Percentiles rank a stretch among this genome's conserved stretches.
These are phyloP conservation scores for Alternaria sp. DNA, from an alignment of 2,329 filamentous ascomycete genomes.

Conservation along the genomic window DNA sequence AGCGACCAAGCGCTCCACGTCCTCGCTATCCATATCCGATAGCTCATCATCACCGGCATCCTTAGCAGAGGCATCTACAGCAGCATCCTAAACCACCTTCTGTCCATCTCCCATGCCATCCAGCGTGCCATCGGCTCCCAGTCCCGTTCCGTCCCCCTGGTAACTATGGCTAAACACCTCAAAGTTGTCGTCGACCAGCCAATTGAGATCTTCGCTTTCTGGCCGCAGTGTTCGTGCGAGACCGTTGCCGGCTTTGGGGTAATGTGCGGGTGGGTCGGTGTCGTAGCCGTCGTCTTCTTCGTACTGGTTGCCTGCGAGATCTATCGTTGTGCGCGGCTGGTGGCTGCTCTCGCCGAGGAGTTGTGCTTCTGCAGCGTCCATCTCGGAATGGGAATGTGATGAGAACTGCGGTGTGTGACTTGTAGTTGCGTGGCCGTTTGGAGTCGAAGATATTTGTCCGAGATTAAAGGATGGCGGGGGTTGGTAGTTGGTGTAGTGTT, in stretches of 20 bases:
- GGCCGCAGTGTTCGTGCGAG: constrained; percentile 60
- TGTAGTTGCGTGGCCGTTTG: constrained; percentile 40
- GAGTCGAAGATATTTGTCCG: constrained; percentile 18
- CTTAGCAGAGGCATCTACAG: not conserved
- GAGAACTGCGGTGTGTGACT: constrained; percentile 29
- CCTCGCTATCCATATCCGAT: constrained; percentile 5
- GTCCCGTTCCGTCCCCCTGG: constrained; percentile 43
- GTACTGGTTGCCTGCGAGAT: constrained; percentile 32
- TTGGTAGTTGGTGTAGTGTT: constrained; percentile 17
- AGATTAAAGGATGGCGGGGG: constrained; percentile 14
- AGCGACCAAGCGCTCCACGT: not conserved
- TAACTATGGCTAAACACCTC: constrained; percentile 63
- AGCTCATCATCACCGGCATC: not conserved
- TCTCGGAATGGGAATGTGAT: constrained; percentile 29
- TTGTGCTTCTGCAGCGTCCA: constrained; percentile 43
- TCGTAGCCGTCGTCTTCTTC: constrained; percentile 61
- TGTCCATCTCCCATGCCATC: constrained; percentile 22
- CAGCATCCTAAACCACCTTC: constrained; percentile 22
- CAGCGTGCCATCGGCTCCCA: constrained; percentile 37
- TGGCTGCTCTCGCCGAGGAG: constrained; percentile 34
- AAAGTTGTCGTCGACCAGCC: constrained; percentile 66
- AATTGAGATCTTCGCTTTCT: constrained; percentile 65
- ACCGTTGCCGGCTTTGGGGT: constrained; percentile 68
- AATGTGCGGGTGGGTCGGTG: constrained; percentile 61
- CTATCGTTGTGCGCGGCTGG: constrained; percentile 24